These are phyloP conservation scores for Diaporthe vaccinii DNA, from an alignment of 2,329 filamentous ascomycete genomes.

Conservation along the genomic window DNA sequence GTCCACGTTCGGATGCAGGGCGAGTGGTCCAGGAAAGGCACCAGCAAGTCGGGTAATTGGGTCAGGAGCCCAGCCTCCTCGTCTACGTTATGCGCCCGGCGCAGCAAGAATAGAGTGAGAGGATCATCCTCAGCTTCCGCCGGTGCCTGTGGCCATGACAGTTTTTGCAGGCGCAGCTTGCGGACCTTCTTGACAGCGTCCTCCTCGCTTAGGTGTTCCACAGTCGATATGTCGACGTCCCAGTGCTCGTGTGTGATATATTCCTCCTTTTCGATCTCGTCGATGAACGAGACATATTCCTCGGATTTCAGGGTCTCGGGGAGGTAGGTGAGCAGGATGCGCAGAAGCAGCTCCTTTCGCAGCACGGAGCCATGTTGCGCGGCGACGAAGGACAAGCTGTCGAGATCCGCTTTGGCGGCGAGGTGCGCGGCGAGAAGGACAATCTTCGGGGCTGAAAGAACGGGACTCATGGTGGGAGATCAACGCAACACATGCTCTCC, in stretches of 20 bases:
- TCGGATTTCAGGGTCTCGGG: conserved; percentile 77
- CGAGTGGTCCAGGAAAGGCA: conserved; percentile 75
- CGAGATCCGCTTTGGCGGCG: conserved; percentile 75
- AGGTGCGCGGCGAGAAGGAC: conserved; percentile 80
- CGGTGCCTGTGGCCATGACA: conserved; percentile 64
- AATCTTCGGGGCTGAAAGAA: conserved; percentile 75
- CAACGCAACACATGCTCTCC: conserved; percentile 41
- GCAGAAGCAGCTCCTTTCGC: conserved; percentile 74
- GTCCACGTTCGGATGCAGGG: conserved; percentile 76
- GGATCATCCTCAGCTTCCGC: conserved; percentile 65
- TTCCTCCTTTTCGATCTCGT: conserved; percentile 66
- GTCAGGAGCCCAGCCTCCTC: conserved; percentile 78
- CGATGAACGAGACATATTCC: conserved; percentile 73
- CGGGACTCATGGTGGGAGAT: conserved; percentile 53
- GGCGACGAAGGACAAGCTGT: conserved; percentile 71
- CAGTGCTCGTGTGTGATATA: conserved; percentile 56
- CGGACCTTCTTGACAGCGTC: conserved; percentile 74
- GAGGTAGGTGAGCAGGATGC: conserved; percentile 81
- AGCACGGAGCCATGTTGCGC: conserved; percentile 70
- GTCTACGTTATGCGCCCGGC: conserved; percentile 78
- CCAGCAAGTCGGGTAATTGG: conserved; percentile 76
- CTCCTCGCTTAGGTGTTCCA: conserved; percentile 72
- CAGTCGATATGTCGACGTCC: conserved; percentile 67
- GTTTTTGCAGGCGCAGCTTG: conserved; percentile 73
- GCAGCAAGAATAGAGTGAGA: conserved; percentile 75